Evolutionary conservation across 2,329 filamentous ascomycete species (phyloP), one percentile per base, ranked within the genome.

Genomic region (Epichloe bromicola): DNA sequence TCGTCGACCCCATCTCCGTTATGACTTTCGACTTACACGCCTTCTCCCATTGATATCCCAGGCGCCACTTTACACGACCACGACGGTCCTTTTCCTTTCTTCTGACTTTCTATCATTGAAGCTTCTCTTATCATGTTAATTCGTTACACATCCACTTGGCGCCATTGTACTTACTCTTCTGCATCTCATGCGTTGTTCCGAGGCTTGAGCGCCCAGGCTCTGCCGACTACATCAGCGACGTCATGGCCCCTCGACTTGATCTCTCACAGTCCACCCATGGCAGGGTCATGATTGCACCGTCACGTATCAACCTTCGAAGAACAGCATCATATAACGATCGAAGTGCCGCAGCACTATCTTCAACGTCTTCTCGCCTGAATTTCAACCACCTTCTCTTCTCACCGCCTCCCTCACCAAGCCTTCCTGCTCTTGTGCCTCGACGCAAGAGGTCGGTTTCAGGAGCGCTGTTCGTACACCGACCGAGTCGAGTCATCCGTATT

Each of bases 301-400:
- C 79, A 48, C 70, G 76, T 43, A 70, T 83, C 54, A 82, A 79
- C 61, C 70, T 83, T 57, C 74, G 80, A 45, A 70, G 77, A 56
- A 73, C 76, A 34, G 71, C 72, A n/a, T 78, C 78, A 3, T 83
- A 79, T 62, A 75, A 70, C 53, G 63, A 73, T 57, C 74, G 64
- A 65, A 61, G 70, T 37, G 19, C 47, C 37, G 49, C 36, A 1
- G 75, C 77, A 6, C 60, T 78, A 10, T 83, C 78, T 23, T 78
- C 78, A 47, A 83, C 74, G 26, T 83, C 75, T 36, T 80, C 80
- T 17, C 71, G 78, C 45, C 83, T 83, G 65, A 79, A 70, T 64
- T 82, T 85, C 66, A 82, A 82, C 59, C 79, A 86, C 55, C 74
- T 86, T 39, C 70, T 83, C 58, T 82, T 80, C 64, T 82, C 79